Conservation (phyloP, 164 flowering plant genomes). For the Liquidambar formosana region DNA sequence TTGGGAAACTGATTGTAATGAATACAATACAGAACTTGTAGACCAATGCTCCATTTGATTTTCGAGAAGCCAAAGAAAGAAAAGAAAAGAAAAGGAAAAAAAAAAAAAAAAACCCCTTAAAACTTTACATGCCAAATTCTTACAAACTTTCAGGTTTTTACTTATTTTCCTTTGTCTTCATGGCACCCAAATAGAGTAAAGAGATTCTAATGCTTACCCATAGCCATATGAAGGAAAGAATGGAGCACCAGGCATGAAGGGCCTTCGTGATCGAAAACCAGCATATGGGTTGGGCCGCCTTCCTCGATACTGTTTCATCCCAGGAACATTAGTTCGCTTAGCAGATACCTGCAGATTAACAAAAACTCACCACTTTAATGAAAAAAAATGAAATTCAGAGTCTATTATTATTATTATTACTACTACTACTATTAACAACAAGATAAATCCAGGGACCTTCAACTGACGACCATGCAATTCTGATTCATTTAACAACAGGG, state of each 20-base stretch:
- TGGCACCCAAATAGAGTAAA: background rate
- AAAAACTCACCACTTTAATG: slow-evolving; percentile 3
- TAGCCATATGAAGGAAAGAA: slow-evolving; percentile 53
- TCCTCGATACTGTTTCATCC: slow-evolving; percentile 75
- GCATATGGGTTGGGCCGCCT: slow-evolving; percentile 48
- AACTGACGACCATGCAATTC: slow-evolving; percentile 79
- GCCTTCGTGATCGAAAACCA: slow-evolving; percentile 50
- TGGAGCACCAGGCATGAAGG: slow-evolving; percentile 44
- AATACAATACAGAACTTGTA: too few relatives aligned
- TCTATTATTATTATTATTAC: background rate
- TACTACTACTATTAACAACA: background rate
- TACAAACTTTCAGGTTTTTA: background rate
- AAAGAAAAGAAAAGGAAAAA: too few relatives aligned
- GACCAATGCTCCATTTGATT: too few relatives aligned
- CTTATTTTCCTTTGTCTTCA: too few relatives aligned
- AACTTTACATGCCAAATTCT: background rate
- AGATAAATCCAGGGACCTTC: slow-evolving; percentile 44
- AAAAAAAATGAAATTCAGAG: background rate
- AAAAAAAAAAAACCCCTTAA: background rate
- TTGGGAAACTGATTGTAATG: too few relatives aligned
- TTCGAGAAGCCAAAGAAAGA: too few relatives aligned
- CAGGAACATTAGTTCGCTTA: slow-evolving; percentile 77
- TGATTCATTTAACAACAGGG: slow-evolving; percentile 69
- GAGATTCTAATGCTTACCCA: slow-evolving; percentile 40
- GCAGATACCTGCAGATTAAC: slow-evolving; percentile 56